Conservation (phyloP, 1,139 yeast species). For the Saccharomyces hybrid region DNA sequence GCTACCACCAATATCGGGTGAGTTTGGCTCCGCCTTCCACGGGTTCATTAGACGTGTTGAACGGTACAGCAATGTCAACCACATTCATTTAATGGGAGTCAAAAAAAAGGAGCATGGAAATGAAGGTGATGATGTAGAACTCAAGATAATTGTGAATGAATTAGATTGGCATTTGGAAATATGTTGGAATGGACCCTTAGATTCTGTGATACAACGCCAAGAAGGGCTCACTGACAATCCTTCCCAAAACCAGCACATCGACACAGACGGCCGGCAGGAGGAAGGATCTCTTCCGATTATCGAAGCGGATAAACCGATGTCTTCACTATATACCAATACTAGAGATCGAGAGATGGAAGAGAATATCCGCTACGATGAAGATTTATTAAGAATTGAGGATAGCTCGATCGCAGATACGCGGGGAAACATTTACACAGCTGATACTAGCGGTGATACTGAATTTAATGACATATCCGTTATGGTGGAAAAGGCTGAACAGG, state of each 20-base stretch:
- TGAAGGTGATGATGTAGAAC: conserved; percentile 10
- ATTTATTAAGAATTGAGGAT: conserved; percentile 15
- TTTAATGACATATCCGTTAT: conserved; percentile 15
- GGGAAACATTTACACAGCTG: conserved; percentile 3
- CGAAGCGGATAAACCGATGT: conserved; percentile 1
- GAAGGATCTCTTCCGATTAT: conserved; percentile 8
- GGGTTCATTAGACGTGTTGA: conserved; percentile 28
- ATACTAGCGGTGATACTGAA: conserved; percentile 1
- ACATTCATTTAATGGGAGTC: conserved; percentile 20
- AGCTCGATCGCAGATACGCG: conserved; percentile 12
- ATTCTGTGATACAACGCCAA: conserved; percentile 6
- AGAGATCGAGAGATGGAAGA: not conserved
- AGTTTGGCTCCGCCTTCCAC: conserved; percentile 28
- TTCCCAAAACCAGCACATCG: not conserved
- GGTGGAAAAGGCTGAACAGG: conserved; percentile 21
- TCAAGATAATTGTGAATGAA: conserved; percentile 26
- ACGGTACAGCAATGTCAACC: conserved; percentile 24
- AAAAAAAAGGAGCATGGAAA: conserved; percentile 5
- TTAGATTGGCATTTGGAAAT: conserved; percentile 29
- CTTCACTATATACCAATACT: not conserved
- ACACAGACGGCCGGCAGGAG: not conserved
- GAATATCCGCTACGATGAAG: conserved; percentile 6
- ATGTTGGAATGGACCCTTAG: conserved; percentile 31
- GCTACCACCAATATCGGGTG: conserved; percentile 23
- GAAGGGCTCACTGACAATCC: not conserved